Evolutionary conservation across 768 basidiomycete species (phyloP).

Genomic region (Psilocybe tampanensis): DNA sequence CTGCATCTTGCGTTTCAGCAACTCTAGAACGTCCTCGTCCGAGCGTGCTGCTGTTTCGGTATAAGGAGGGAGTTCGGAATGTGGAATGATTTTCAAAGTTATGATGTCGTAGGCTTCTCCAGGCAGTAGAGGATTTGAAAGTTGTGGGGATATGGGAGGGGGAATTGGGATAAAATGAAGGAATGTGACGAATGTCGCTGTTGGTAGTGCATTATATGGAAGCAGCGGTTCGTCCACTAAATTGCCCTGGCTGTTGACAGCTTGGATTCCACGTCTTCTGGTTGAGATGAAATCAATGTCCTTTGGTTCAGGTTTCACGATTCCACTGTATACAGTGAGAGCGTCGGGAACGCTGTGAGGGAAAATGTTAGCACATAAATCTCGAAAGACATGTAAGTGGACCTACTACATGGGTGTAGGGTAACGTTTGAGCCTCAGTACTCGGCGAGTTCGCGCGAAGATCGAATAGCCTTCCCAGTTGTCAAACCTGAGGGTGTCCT

Average conservation of each 20-base stretch:
- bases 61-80: no score
- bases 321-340: neutral
- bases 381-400: neutral
- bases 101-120: no score
- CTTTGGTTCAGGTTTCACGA: neutral
- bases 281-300: neutral
- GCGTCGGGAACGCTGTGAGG: neutral
- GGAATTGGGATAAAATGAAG: no score
- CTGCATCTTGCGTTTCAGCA: no score
- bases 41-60: no score
- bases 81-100: no score
- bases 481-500: neutral
- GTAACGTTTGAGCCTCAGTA: neutral
- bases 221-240: neutral
- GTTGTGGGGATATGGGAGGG: no score
- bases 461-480: no score
- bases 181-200: neutral
- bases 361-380: neutral
- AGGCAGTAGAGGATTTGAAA: no score
- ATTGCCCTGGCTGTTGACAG: neutral
- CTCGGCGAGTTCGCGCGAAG: neutral
- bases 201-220: neutral
- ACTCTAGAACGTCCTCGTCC: no score
- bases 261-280: neutral
- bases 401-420: neutral